Evolutionary conservation across 495 filamentous ascomycete species (phyloP), one percentile per base, ranked within the genome.

Genomic region (Immersiella caudata): DNA sequence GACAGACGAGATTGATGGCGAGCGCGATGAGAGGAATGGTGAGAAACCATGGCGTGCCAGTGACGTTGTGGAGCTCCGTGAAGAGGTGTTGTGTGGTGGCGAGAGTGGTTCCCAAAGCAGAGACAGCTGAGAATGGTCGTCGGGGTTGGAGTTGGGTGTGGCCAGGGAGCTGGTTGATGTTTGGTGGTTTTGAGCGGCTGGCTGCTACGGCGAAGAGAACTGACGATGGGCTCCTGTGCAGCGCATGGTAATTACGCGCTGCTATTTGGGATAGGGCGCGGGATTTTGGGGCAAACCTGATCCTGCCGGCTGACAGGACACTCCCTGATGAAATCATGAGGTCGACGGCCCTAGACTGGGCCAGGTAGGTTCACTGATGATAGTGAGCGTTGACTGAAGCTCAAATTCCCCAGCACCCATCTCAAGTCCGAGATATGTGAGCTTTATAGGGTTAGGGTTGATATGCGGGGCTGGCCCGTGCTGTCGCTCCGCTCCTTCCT

Each of bases 21-120:
- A 93, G 62, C 1, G 92, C 90, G 0, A 90, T 82, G 62, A 91
- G 80, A 0, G 93, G 93, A 62, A 97, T 85, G 26, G 87, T 84
- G 9, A 85, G 71, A 57, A 76, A 87, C 93, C 93, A 96, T 67
- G 92, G 86, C 2, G 90, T 82, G 55, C 81, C 79, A 26, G 85
- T 86, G 69, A 79, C 16, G 33, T 73, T 70, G 74, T 95, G 93
- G 2, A 94, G 71, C 52, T 77, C 70, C n/a, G 88, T 79, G 59
- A 95, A 79, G 52, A 89, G 71, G 60, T 78, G 71, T 35, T 88
- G 82, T 20, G 90, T 83, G 66, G 77, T 70, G 36, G 83, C 75
- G 54, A 89, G 60, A 35, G 80, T 75, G 22, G 83, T 73, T 46
- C 84, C 82, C 65, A 89, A 67, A 51, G 59, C 49, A 56, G 68